Percentiles rank a stretch among this genome's conserved stretches.
phyloP scores from a whole-genome alignment of 441 rosid genomes.

The Pelargonium myrrhifolium region DNA sequence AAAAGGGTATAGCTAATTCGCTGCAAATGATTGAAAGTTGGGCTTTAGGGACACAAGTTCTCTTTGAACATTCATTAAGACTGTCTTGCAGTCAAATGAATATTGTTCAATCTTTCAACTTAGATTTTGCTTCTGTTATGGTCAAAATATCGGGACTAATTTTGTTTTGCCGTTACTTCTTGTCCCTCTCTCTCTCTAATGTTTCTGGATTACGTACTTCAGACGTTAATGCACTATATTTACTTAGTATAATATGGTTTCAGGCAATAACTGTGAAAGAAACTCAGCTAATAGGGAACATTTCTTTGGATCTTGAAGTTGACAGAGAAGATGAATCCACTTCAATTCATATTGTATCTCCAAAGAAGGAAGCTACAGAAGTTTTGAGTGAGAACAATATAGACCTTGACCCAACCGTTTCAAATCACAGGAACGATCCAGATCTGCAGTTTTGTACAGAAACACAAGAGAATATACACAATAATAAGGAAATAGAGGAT shows the following conservation, averaged over 20 bases:
- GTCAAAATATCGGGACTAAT: too few relatives aligned
- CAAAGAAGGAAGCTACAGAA: slow-evolving; percentile 31
- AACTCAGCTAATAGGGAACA: slow-evolving; percentile 58
- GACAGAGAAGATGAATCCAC: slow-evolving; percentile 31
- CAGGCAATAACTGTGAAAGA: slow-evolving; percentile 78
- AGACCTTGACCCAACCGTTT: slow-evolving; percentile 9
- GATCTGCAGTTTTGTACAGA: slow-evolving; percentile 17
- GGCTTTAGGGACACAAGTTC: too few relatives aligned
- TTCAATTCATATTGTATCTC: slow-evolving; percentile 57
- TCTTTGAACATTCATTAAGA: too few relatives aligned
- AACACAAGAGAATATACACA: slow-evolving; percentile 17
- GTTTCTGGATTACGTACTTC: too few relatives aligned
- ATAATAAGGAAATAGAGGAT: slow-evolving; percentile 24
- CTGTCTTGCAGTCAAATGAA: too few relatives aligned
- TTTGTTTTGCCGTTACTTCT: too few relatives aligned
- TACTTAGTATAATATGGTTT: slow-evolving; percentile 26
- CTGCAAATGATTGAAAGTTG: too few relatives aligned
- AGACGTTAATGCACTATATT: too few relatives aligned
- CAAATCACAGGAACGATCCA: slow-evolving; percentile 19
- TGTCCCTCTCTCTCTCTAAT: too few relatives aligned
- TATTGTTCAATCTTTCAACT: too few relatives aligned
- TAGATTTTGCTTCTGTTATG: too few relatives aligned
- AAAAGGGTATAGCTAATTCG: too few relatives aligned
- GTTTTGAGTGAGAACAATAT: slow-evolving; percentile 14
- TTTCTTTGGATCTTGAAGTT: slow-evolving; percentile 49